phyloP scores from a whole-genome alignment of 139 green algal species.

The Picochlorum sp. region DNA sequence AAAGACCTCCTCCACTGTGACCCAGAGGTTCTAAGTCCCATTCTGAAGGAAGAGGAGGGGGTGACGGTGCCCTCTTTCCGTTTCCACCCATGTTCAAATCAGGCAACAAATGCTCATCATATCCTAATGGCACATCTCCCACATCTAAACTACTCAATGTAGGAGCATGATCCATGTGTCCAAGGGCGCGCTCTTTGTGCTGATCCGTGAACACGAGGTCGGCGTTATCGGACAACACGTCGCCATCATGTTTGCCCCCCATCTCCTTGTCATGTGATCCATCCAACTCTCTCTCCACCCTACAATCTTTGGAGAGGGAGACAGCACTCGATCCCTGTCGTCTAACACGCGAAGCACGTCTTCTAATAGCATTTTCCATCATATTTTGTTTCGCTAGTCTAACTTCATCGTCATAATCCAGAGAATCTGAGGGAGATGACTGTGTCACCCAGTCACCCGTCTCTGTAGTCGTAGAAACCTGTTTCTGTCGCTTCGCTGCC shows the following conservation, averaged over 20 bases:
- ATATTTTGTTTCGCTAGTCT: not conserved
- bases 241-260: no score
- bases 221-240: not conserved
- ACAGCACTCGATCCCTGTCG: not conserved
- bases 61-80: conserved; percentile 18
- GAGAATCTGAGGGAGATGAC: conserved; percentile 14
- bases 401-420: conserved; percentile 11
- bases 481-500: conserved; percentile 26
- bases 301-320: not conserved
- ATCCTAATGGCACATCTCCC: not conserved
- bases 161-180: conserved; percentile 1
- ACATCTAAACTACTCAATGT: conserved; percentile 3
- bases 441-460: conserved; percentile 3
- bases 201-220: conserved; percentile 9
- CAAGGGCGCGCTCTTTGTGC: no score
- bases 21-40: conserved; percentile 14
- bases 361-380: conserved; percentile 1
- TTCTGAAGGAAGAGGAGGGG: conserved; percentile 27
- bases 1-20: not conserved
- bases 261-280: not conserved
- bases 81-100: not conserved
- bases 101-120: conserved; percentile 1
- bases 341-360: not conserved
- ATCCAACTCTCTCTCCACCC: not conserved
- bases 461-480: conserved; percentile 26